A percentile compares a stretch with the other conserved stretches of the same genome.
These are phyloP conservation scores for Globisporangium takayamanum DNA, from an alignment of 352 stramenopile species.

Conservation along the genomic window DNA sequence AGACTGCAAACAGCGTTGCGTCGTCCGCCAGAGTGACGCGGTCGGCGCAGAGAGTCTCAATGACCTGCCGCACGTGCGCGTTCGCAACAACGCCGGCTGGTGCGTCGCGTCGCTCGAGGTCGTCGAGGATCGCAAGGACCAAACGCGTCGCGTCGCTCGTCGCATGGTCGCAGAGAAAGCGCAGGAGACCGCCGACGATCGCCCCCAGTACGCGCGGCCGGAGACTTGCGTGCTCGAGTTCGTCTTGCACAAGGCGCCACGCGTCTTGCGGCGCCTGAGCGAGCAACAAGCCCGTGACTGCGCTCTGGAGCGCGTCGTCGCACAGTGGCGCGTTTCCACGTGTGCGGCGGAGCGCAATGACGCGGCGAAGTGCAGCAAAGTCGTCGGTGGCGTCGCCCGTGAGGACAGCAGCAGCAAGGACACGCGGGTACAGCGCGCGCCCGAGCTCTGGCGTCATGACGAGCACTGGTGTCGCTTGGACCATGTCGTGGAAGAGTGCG, in stretches of 20 bases:
- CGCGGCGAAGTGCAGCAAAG: not conserved
- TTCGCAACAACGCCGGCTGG: constrained; percentile 2
- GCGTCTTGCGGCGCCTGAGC: not conserved
- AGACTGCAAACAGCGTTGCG: not conserved
- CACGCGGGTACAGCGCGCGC: constrained; percentile 6
- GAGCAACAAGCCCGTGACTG: constrained; percentile 7
- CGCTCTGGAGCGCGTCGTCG: constrained; percentile 5
- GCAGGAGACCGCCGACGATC: constrained; percentile 4
- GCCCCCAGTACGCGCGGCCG: not conserved
- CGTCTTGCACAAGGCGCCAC: constrained; percentile 8
- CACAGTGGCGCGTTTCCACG: constrained; percentile 4
- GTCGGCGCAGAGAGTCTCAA: constrained; percentile 11
- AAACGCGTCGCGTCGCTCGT: not conserved
- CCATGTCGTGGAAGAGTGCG: constrained; percentile 6
- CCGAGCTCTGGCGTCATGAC: constrained; percentile 1
- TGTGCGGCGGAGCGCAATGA: not conserved
- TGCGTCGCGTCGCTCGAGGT: constrained; percentile 1
- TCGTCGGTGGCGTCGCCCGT: not conserved
- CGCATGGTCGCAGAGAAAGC: constrained; percentile 1
- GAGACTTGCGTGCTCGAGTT: constrained; percentile 6
- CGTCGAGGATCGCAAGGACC: constrained; percentile 8
- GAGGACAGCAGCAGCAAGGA: constrained; percentile 4
- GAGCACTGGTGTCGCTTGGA: not conserved
- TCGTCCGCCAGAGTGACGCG: not conserved
- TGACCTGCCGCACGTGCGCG: constrained; percentile 1